Conservation (phyloP, 1,284 basidiomycete genomes). For the Irpex sp. region DNA sequence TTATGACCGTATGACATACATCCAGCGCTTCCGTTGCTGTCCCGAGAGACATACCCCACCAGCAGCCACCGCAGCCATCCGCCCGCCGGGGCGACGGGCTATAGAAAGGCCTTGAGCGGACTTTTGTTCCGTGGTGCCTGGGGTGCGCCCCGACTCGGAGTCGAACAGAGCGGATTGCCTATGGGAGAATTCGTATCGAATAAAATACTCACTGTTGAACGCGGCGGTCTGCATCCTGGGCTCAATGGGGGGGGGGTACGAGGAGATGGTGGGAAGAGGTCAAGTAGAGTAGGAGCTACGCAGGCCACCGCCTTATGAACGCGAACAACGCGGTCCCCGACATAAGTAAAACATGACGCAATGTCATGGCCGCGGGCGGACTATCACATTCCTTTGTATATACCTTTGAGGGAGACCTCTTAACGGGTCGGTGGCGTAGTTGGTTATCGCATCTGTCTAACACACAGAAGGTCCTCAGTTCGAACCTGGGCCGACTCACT, state of each 20-base stretch:
- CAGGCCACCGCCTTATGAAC: neutral
- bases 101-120: neutral
- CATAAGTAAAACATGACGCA: neutral
- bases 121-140: neutral
- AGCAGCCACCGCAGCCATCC: neutral
- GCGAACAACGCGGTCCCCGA: neutral
- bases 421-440: conserved; percentile 57
- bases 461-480: conserved; percentile 34
- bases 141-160: too few relatives aligned
- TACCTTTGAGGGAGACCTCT: too few relatives aligned
- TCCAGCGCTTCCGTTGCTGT: neutral
- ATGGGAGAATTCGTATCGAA: neutral
- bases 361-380: neutral
- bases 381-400: too few relatives aligned
- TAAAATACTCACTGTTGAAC: neutral
- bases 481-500: conserved; percentile 25
- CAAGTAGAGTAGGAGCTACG: neutral
- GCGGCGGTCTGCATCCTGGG: neutral
- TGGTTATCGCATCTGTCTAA: conserved; percentile 80
- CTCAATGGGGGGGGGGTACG: neutral
- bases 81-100: too few relatives aligned
- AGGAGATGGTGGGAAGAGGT: neutral
- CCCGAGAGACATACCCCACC: neutral
- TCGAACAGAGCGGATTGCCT: neutral
- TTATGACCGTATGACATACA: neutral